These are phyloP conservation scores for Martiniozyma abietophila DNA, from an alignment of 805 yeast species.

Conservation along the genomic window DNA sequence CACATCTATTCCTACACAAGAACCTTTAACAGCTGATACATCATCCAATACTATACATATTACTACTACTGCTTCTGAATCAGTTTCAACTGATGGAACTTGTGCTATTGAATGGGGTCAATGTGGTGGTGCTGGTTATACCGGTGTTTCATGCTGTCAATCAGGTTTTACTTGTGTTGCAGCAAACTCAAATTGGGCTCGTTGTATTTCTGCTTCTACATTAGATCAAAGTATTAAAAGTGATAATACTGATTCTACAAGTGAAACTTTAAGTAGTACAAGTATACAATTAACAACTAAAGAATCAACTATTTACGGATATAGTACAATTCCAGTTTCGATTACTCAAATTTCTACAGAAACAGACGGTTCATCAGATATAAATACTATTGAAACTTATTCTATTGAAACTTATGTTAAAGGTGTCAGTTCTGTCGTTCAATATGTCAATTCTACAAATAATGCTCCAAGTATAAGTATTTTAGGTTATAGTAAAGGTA, in stretches of 20 bases:
- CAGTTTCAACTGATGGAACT: constrained; percentile 7
- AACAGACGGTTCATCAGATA: constrained; percentile 1
- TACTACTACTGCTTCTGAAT: constrained; percentile 2
- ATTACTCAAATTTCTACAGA: constrained; percentile 1
- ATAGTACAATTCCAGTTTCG: background rate
- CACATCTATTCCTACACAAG: constrained; percentile 4
- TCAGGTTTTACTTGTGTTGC: constrained; percentile 17
- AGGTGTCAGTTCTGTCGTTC: constrained; percentile 14
- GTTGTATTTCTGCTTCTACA: constrained; percentile 22
- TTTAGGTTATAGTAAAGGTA: constrained; percentile 4
- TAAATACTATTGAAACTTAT: constrained; percentile 10
- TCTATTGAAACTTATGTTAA: constrained; percentile 13
- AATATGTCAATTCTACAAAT: constrained; percentile 14
- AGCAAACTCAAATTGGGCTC: constrained; percentile 23
- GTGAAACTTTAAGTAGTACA: background rate
- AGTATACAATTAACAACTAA: background rate
- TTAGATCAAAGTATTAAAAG: no score
- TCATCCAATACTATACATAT: constrained; percentile 5
- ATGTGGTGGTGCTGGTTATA: constrained; percentile 23
- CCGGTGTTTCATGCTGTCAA: constrained; percentile 23
- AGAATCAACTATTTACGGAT: constrained; percentile 3
- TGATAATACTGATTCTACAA: constrained; percentile 10
- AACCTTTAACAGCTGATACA: constrained; percentile 8
- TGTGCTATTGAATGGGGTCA: constrained; percentile 24
- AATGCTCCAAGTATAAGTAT: constrained; percentile 7